Base-by-base conservation (phyloP, 2,329 filamentous ascomycete species). In the Aspergillus pseudoterreus region DNA sequence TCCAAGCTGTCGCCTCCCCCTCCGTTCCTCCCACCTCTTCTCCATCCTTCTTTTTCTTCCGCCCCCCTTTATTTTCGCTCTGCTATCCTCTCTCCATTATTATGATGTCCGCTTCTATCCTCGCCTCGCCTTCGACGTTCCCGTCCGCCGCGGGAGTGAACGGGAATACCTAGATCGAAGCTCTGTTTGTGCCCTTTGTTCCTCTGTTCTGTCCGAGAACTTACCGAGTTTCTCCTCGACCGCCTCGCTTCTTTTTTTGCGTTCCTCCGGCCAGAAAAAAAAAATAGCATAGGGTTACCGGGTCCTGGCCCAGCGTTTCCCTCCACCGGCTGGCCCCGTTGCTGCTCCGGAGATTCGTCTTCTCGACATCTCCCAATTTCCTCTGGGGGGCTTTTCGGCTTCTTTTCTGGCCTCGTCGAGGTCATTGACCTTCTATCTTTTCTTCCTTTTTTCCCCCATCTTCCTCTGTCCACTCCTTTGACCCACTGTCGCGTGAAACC, bases 91-190 rank as follows among this genome's bases (percentile, higher is more conserved):
- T 30, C 27, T 55, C 54, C 47, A 61, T 59, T 61, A 71, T 56
- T 61, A 71, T 56, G 60, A 74, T 74, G 71, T 66, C 66, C 67
- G 52, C 61, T 65, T 60, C 47, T 55, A 67, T 59, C 59, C 56
- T 57, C 59, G 58, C 53, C 45, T 61, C 62, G 61, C 61, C 59
- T 56, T 64, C 58, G 54, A 64, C 62, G 64, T 66, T 67, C 70
- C 71, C 71, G 70, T 72, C 69, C 65, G 58, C 62, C 60, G 65
- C 71, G 72, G 73, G 71, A 71, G 69, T 76, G 70, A 75, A 73
- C 64, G 68, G 66, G 65, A 63, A 69, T 57, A 72, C 65, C 61
- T 71, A 68, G 62, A 62, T 53, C 47, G 22, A 22, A 22, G 22
- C 47, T 58, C 27, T 57, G 49, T 47, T 22, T 57, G 49, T 47